Base-by-base conservation (phyloP, 2,329 filamentous ascomycete species). In the Ramularia endophylla region DNA sequence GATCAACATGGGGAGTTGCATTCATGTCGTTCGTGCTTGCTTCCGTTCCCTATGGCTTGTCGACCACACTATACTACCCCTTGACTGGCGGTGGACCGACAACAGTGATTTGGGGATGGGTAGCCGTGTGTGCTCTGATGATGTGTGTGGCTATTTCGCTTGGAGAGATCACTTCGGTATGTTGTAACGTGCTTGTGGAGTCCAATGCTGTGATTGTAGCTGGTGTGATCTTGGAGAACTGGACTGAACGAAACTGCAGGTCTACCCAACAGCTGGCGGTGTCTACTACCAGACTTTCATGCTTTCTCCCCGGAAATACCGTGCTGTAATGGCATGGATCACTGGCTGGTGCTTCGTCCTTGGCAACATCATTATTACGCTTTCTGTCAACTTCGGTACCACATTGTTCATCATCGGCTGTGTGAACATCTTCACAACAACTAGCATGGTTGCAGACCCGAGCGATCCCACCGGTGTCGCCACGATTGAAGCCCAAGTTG, bases 251-350 rank as follows among this genome's bases (percentile, higher is more conserved):
- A n/a, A 25, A 19, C 8, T 20, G 5, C 40, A 53, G 50, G 51
- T 54, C 27, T 55, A 52, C 38, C 31, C 83, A 13, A 85, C 49
- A 12, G 51, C 53, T 22, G 83, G 83, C 56, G 83, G 83, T 60
- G 83, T 87, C 40, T 87, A 88, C 67, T 87, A 86, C 62, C 83
- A 86, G 66, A 81, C 82, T 5, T 87, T 83, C 58, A 85, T 86
- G 78, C 74, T 88, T 11, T 74, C 83, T 0, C 72, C 80, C 13
- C 61, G 72, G 18, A 63, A 62, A 12, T 82, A 76, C 66, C 78
- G 82, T 39, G 75, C 73, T 30, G 65, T 83, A 12, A 71, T 81
- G 12, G 80, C 80, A 22, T 87, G 81, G 77, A 77, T 85, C 36
- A 83, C 80, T 51, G 83, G 83, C 46, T 88, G 83, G 83, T 70